Conservation (phyloP, 257 asterid genomes). For the Solanum dulcamara region DNA sequence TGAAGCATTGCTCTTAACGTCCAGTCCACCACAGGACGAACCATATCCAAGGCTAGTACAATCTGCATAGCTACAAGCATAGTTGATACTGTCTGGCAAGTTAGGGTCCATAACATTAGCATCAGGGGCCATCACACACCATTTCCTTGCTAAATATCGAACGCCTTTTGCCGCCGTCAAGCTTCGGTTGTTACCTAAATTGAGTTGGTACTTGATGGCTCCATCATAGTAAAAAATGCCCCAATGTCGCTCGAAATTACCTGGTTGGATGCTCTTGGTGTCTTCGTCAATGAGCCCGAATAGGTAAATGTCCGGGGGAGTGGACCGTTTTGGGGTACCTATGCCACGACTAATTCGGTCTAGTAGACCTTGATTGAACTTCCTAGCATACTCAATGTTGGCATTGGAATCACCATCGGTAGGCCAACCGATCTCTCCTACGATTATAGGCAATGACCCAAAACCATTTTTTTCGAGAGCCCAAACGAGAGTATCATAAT, state of each 20-base stretch:
- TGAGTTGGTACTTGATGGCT: conserved; percentile 47
- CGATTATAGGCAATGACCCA: conserved; percentile 38
- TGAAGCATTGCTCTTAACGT: conserved; percentile 51
- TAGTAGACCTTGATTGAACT: conserved; percentile 69
- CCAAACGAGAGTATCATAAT: conserved; percentile 68
- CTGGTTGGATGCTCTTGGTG: conserved; percentile 57
- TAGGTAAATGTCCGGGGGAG: conserved; percentile 51
- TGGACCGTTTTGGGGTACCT: conserved; percentile 62
- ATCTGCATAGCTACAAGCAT: conserved; percentile 71
- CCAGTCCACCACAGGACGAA: conserved; percentile 58
- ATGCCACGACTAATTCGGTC: conserved; percentile 38
- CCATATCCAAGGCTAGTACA: conserved; percentile 92
- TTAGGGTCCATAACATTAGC: conserved; percentile 45
- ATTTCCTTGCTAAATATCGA: conserved; percentile 45
- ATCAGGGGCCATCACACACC: conserved; percentile 77
- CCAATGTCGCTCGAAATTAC: conserved; percentile 91
- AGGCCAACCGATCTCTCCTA: conserved; percentile 97
- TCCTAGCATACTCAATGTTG: conserved; percentile 37
- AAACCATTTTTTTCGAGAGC: conserved; percentile 76
- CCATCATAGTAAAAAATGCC: conserved; percentile 78
- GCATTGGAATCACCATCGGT: conserved; percentile 64
- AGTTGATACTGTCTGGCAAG: conserved; percentile 21
- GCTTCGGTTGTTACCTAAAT: conserved; percentile 37
- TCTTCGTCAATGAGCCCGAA: conserved; percentile 72
- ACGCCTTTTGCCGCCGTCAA: conserved; percentile 82